Evolutionary conservation across 1,284 basidiomycete species (phyloP).

Genomic region (Tilletia indica): DNA sequence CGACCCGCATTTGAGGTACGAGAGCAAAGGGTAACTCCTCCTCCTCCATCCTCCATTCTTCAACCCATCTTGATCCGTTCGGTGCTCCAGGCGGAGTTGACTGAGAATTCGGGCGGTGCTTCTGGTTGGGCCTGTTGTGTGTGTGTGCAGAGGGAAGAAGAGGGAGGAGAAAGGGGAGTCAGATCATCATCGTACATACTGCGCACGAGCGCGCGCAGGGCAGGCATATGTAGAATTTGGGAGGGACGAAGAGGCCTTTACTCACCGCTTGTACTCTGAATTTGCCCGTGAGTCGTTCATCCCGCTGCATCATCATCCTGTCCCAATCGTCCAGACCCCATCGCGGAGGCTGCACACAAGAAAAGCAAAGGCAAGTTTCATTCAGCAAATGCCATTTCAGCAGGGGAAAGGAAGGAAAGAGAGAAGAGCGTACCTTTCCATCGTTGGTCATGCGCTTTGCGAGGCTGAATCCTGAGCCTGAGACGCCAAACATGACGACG

Average conservation of each 20-base stretch:
- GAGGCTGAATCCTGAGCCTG: conserved; percentile 53
- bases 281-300: conserved; percentile 52
- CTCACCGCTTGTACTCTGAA: conserved; percentile 53
- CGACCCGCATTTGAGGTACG: too few relatives aligned
- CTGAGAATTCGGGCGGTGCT: conserved; percentile 51
- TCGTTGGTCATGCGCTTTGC: conserved; percentile 50
- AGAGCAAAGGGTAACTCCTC: too few relatives aligned
- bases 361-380: not conserved
- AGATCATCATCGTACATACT: too few relatives aligned
- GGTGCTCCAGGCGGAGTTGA: conserved; percentile 50
- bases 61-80: conserved; percentile 30
- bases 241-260: conserved; percentile 11
- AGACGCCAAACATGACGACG: conserved; percentile 53
- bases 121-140: not conserved
- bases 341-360: conserved; percentile 38
- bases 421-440: conserved; percentile 45
- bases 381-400: not conserved
- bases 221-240: not conserved
- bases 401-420: not conserved
- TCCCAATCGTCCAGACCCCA: conserved; percentile 55
- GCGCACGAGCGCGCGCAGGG: not conserved
- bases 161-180: not conserved
- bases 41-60: not conserved
- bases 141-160: not conserved
- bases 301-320: conserved; percentile 54